Evolutionary conservation across 768 basidiomycete species (phyloP).

Genomic region (Fomitopsis pulvina): DNA sequence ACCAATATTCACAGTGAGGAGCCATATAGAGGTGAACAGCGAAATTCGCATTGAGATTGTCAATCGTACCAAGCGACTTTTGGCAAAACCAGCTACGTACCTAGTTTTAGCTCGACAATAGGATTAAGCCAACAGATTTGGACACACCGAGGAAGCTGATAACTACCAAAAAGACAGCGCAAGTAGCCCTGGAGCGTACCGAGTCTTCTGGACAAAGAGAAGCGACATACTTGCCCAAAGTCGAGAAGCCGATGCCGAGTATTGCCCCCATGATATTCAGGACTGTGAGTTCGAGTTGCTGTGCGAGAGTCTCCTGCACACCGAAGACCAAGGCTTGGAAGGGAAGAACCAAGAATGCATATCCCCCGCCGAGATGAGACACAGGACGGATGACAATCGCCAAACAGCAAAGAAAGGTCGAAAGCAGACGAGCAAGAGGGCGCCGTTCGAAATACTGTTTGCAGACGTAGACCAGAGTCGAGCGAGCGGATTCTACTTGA

Average conservation of each 20-base stretch:
- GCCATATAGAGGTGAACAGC: constrained; percentile 42
- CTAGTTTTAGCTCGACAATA: not conserved
- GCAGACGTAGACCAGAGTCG: not conserved
- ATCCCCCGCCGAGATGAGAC: constrained; percentile 31
- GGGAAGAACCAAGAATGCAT: constrained; percentile 30
- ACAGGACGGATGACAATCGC: constrained; percentile 34
- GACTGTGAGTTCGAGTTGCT: constrained; percentile 39
- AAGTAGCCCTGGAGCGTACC: constrained; percentile 26
- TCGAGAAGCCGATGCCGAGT: constrained; percentile 31
- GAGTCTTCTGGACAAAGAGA: constrained; percentile 21
- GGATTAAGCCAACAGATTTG: not conserved
- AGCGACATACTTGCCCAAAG: constrained; percentile 29
- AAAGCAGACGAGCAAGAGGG: constrained; percentile 34
- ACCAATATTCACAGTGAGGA: constrained; percentile 33
- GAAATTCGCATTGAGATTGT: constrained; percentile 38
- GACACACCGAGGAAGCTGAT: constrained; percentile 33
- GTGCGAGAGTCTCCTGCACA: constrained; percentile 39
- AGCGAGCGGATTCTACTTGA: not conserved
- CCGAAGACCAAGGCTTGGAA: constrained; percentile 44
- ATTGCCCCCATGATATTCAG: constrained; percentile 38
- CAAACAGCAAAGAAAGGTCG: constrained; percentile 36
- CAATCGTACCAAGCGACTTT: constrained; percentile 40
- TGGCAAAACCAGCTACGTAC: constrained; percentile 30
- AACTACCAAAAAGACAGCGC: constrained; percentile 33
- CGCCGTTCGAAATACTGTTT: constrained; percentile 22